These are phyloP conservation scores for Hanseniaspora valbyensis DNA, from an alignment of 805 yeast species.

Conservation along the genomic window DNA sequence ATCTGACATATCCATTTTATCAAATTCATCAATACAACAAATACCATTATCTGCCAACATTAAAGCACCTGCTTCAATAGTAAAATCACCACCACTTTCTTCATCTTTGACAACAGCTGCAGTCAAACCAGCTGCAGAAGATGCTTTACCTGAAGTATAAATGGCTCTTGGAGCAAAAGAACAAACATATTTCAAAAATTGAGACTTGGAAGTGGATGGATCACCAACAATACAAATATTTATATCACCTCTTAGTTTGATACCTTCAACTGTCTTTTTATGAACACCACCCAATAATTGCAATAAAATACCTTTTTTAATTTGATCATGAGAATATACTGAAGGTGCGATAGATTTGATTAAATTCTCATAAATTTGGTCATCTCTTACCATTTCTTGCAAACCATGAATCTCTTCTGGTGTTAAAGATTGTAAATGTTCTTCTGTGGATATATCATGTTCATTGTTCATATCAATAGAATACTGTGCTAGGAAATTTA, in stretches of 20 bases:
- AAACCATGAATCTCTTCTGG: conserved; percentile 75
- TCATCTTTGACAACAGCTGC: conserved; percentile 90
- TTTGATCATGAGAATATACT: conserved; percentile 83
- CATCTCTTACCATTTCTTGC: conserved; percentile 82
- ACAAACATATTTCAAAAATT: conserved; percentile 84
- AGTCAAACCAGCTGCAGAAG: conserved; percentile 96
- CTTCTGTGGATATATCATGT: conserved; percentile 54
- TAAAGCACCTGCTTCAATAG: conserved; percentile 96
- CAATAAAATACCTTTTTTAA: conserved; percentile 80
- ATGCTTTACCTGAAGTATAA: conserved; percentile 95
- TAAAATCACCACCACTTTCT: conserved; percentile 92
- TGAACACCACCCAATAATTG: conserved; percentile 92
- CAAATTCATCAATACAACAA: conserved; percentile 97
- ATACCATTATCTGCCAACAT: conserved; percentile 98
- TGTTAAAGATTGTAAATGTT: conserved; percentile 66
- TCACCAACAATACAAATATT: conserved; percentile 95
- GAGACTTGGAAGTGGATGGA: conserved; percentile 97
- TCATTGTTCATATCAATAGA: conserved; percentile 32
- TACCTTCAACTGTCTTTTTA: conserved; percentile 85
- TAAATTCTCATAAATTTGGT: conserved; percentile 60
- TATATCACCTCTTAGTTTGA: conserved; percentile 96
- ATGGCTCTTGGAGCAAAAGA: conserved; percentile 88
- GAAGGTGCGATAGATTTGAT: conserved; percentile 90
- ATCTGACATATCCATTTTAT: conserved; percentile 89
- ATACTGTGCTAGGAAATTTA: conserved; percentile 26